Evolutionary conservation across 2,329 filamentous ascomycete genomes (phyloP), one percentile per base, ranked within the genome.

Genomic region (Emericellopsis atlantica): DNA sequence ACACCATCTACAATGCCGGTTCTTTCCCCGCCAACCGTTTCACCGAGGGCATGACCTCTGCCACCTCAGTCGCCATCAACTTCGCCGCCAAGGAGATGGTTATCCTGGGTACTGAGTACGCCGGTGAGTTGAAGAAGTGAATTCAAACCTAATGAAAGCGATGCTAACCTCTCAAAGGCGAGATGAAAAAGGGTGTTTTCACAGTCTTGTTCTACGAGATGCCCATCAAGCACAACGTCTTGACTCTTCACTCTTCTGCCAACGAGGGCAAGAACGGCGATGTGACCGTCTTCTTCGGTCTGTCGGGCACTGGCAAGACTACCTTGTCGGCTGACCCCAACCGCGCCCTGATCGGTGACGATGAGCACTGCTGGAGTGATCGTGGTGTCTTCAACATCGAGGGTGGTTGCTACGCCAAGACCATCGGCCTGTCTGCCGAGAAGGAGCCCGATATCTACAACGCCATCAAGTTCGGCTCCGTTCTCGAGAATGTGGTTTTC

Each of bases 1-100:
- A 98, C 74, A 90, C 90, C 57, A 96, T 98, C 71, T 98, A 98
- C 83, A 98, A 98, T 63, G 92, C 89, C 48, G 92, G 92, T 52
- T 86, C 86, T 47, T 98, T 98, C 84, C 92, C 92, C 37, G 92
- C 92, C 60, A 98, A 98, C 74, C 81, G 90, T 66, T 98, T 82
- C 70, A 98, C 92, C 45, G 85, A 88, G 64, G 89, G 92, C 58
- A 98, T 98, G 92, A 98, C 92, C 55, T 96, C 92, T 16, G 86
- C 87, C 47, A 98, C 92, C 40, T 98, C 92, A 8, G 90, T 98
- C 40, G 84, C 92, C 52, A 93, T 98, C 73, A 98, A 98, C 80
- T 98, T 98, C 56, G 84, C 84, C 59, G 89, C 95, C 60, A 95
- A 95, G 81, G 92, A 98, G 76, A 98, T 98, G 92, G 92, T 98